phyloP scores from a whole-genome alignment of 495 filamentous ascomycete genomes.

The Trichoderma reesei region DNA sequence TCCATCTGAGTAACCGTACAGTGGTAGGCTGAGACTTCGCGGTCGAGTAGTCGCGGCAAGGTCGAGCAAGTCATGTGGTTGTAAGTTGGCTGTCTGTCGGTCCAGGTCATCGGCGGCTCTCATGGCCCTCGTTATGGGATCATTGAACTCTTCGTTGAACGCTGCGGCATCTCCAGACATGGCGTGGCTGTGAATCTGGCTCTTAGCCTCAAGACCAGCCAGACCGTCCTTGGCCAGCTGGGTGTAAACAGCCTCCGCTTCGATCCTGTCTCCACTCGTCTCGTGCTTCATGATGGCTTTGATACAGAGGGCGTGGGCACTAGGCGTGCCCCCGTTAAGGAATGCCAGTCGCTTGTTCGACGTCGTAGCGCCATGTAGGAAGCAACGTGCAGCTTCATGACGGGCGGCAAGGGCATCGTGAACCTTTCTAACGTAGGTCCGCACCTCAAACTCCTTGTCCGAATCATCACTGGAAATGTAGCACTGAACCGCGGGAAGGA shows the following conservation, averaged over 20 bases:
- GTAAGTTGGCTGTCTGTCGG: slow-evolving; percentile 33
- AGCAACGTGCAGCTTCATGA: slow-evolving; percentile 31
- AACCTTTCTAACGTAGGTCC: slow-evolving; percentile 29
- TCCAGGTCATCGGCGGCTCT: slow-evolving; percentile 41
- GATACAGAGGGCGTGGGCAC: slow-evolving; percentile 35
- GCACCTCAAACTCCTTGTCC: slow-evolving; percentile 23
- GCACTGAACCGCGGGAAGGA: slow-evolving; percentile 33
- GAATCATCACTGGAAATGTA: slow-evolving; percentile 22
- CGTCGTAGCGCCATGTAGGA: slow-evolving; percentile 30
- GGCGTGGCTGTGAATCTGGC: slow-evolving; percentile 5
- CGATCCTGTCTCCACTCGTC: slow-evolving; percentile 29
- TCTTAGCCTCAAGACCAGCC: slow-evolving; percentile 21
- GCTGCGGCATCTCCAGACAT: background rate
- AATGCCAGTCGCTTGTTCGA: slow-evolving; percentile 39
- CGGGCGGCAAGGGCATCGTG: slow-evolving; percentile 33
- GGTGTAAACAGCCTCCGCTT: slow-evolving; percentile 35
- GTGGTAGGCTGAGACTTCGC: slow-evolving; percentile 28
- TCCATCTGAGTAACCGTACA: slow-evolving; percentile 19
- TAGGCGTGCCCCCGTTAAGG: slow-evolving; percentile 39
- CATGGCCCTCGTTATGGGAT: slow-evolving; percentile 37
- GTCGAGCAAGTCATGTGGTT: slow-evolving; percentile 28
- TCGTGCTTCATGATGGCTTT: slow-evolving; percentile 31
- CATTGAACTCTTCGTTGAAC: slow-evolving; percentile 15
- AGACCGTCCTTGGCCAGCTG: slow-evolving; percentile 34
- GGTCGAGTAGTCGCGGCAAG: slow-evolving; percentile 21